These are phyloP conservation scores for Gossypium herbaceum DNA, from an alignment of 345 rosid species.

Conservation along the genomic window DNA sequence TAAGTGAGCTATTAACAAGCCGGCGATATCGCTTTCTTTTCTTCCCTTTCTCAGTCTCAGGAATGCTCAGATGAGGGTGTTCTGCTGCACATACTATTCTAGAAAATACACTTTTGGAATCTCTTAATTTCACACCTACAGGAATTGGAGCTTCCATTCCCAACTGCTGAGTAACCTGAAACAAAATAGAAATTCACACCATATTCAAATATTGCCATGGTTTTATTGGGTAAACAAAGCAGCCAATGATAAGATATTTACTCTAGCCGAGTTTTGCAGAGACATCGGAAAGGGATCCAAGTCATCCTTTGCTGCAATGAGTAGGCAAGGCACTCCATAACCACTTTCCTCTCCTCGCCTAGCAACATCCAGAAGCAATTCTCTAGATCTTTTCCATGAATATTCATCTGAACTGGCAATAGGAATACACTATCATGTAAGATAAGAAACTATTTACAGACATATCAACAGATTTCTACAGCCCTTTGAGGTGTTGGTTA, in stretches of 20 bases:
- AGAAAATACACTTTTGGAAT: constrained; percentile 42
- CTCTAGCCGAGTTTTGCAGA: constrained; percentile 40
- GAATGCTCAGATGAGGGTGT: constrained; percentile 65
- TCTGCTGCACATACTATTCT: constrained; percentile 60
- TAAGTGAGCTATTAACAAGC: constrained; percentile 55
- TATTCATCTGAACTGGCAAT: constrained; percentile 59
- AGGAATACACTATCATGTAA: constrained; percentile 19
- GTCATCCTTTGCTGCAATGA: constrained; percentile 77
- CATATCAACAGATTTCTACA: not conserved
- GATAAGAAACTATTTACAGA: not conserved
- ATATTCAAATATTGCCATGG: not conserved
- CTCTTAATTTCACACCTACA: constrained; percentile 48
- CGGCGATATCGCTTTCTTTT: constrained; percentile 51
- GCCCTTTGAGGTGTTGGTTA: not conserved
- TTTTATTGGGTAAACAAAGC: constrained; percentile 2
- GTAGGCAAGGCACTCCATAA: constrained; percentile 60
- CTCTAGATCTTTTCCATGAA: constrained; percentile 74
- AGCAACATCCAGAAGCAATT: constrained; percentile 60
- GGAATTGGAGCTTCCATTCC: constrained; percentile 65
- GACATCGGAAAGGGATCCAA: constrained; percentile 46
- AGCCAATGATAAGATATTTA: constrained; percentile 17
- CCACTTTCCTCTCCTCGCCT: constrained; percentile 68
- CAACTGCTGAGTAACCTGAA: constrained; percentile 62
- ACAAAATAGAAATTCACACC: not conserved
- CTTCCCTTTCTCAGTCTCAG: constrained; percentile 67